Evolutionary conservation across 2,329 filamentous ascomycete species (phyloP).

Genomic region (Aspergillus costaricaensis): DNA sequence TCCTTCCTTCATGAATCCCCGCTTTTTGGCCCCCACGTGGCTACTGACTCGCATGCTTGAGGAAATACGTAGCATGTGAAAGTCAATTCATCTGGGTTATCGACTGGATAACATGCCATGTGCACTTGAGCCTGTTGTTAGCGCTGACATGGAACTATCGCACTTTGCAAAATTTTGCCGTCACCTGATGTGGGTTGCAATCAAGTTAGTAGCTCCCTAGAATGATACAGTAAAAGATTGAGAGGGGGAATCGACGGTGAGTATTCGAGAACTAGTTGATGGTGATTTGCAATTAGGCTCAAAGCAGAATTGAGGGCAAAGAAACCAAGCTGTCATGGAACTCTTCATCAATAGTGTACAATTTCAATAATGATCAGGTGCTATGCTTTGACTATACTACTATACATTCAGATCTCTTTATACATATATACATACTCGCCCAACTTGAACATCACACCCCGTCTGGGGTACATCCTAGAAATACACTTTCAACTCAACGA

Average conservation of each 20-base stretch:
- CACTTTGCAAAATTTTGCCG: background rate
- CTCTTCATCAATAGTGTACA: background rate
- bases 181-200: slow-evolving; percentile 17
- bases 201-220: slow-evolving; percentile 11
- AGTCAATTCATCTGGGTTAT: no score
- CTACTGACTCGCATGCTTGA: no score
- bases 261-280: background rate
- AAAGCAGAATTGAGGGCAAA: background rate
- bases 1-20: no score
- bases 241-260: no score
- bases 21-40: no score
- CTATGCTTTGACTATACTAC: background rate
- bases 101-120: no score
- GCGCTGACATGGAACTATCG: no score
- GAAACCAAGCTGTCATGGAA: background rate
- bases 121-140: no score
- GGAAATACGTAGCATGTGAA: no score
- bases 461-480: background rate
- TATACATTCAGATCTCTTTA: slow-evolving; percentile 2
- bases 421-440: background rate
- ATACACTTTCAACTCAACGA: background rate
- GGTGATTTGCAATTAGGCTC: background rate
- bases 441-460: background rate
- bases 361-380: no score
- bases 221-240: no score